Conservation (phyloP, 202 grass and related monocot species). For the Carex sylvatica region DNA sequence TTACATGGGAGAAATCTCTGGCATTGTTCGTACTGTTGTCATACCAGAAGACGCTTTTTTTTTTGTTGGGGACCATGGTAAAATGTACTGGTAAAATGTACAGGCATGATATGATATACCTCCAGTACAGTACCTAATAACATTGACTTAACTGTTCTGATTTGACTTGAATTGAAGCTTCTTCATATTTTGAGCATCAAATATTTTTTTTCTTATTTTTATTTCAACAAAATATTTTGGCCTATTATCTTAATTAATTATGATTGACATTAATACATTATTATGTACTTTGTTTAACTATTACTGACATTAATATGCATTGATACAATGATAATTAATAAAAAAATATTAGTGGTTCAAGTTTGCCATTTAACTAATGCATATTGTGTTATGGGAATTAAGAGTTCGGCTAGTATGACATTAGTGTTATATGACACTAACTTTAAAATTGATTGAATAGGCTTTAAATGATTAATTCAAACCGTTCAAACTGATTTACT, state of each 20-base stretch:
- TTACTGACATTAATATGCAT: background rate
- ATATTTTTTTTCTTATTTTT: background rate
- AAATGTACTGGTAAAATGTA: background rate
- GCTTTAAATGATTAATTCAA: too few species aligned
- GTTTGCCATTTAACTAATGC: background rate
- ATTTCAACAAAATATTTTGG: background rate
- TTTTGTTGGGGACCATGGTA: background rate
- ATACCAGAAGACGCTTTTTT: background rate
- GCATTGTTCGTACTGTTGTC: background rate
- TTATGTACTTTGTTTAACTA: background rate
- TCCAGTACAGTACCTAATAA: background rate
- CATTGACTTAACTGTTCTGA: background rate
- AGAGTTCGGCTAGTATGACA: too few species aligned
- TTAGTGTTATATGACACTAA: too few species aligned
- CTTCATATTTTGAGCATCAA: background rate
- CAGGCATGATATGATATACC: background rate
- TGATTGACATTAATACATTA: too few species aligned
- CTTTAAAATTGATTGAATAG: too few species aligned
- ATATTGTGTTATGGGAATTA: too few species aligned
- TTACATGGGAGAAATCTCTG: constrained; percentile 16
- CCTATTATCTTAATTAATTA: too few species aligned
- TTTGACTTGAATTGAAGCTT: background rate
- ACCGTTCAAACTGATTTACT: too few species aligned
- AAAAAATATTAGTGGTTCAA: background rate
- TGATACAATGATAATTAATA: background rate